Evolutionary conservation across 1,284 basidiomycete genomes (phyloP).

Genomic region (Neonothopanus nambi): DNA sequence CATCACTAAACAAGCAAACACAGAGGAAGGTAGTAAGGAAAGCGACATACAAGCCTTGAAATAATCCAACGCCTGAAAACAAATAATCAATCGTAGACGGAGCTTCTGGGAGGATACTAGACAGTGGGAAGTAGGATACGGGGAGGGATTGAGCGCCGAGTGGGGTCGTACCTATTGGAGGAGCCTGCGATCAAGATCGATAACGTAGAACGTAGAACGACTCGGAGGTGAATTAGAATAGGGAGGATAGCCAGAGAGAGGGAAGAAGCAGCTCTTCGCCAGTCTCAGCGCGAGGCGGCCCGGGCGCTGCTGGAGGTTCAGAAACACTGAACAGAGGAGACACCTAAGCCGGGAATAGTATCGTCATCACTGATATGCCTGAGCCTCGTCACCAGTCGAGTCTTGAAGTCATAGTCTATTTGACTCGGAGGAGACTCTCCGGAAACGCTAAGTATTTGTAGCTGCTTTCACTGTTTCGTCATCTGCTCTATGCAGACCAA

Average conservation of each 20-base stretch:
- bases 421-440: conserved; percentile 27
- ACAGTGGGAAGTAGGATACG: conserved; percentile 73
- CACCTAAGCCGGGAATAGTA: too few relatives aligned
- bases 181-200: conserved; percentile 53
- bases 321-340: too few relatives aligned
- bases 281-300: too few relatives aligned
- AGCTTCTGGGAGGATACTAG: conserved; percentile 91
- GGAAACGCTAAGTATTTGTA: conserved; percentile 10
- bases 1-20: too few relatives aligned
- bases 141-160: conserved; percentile 71
- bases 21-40: conserved; percentile 22
- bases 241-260: background rate
- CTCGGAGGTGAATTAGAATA: background rate
- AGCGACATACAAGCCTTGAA: conserved; percentile 51
- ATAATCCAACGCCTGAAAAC: conserved; percentile 84
- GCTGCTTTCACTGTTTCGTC: conserved; percentile 43
- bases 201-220: too few relatives aligned
- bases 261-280: too few relatives aligned
- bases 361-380: too few relatives aligned
- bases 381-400: conserved; percentile 68
- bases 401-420: conserved; percentile 38
- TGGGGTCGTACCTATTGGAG: conserved; percentile 94
- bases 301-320: too few relatives aligned
- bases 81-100: conserved; percentile 82
- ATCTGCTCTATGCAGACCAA: conserved; percentile 53